Conservation (phyloP, 202 grass and related monocot genomes). For the Zizania palustris region DNA sequence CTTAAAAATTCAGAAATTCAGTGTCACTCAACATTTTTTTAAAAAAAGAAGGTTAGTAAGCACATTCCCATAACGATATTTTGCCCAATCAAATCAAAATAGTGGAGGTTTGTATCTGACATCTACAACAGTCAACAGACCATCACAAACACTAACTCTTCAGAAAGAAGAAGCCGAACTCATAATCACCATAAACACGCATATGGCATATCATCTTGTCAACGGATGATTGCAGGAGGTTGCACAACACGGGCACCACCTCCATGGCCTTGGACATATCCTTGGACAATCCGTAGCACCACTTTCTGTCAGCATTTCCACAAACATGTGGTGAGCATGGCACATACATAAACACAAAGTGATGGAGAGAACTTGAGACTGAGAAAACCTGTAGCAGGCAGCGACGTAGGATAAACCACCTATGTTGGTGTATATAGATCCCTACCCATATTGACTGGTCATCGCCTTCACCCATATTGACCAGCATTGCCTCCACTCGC, state of each 20-base stretch:
- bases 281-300: slow-evolving; percentile 42
- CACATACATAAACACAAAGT: no score
- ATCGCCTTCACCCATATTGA: no score
- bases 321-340: slow-evolving; percentile 39
- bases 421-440: no score
- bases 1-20: no score
- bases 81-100: no score
- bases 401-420: no score
- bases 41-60: no score
- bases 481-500: no score
- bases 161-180: not conserved
- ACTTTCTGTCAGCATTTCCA: slow-evolving; percentile 48
- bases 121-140: not conserved
- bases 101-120: slow-evolving; percentile 44
- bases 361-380: not conserved
- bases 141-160: not conserved
- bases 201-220: slow-evolving; percentile 40
- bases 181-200: not conserved
- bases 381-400: no score
- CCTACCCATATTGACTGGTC: no score
- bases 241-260: slow-evolving; percentile 48
- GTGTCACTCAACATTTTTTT: no score
- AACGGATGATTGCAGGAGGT: slow-evolving; percentile 52
- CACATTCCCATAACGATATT: no score
- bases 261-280: slow-evolving; percentile 47